Percentiles rank a stretch among this genome's conserved stretches.
phyloP scores from a whole-genome alignment of 2,329 filamentous ascomycete genomes.

The Aureobasidium zeae region DNA sequence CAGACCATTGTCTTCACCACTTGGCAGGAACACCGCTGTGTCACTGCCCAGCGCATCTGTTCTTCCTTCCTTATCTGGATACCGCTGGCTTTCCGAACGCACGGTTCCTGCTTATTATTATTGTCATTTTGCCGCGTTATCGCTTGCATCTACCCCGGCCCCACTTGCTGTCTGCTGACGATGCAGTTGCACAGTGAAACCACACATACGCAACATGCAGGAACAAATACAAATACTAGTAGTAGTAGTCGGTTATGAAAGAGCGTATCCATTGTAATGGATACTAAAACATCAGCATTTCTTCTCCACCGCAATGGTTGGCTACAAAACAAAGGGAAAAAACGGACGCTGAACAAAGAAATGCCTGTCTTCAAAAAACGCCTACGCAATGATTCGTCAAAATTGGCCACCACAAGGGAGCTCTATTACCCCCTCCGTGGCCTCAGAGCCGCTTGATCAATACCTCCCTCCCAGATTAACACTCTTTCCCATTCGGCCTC shows the following conservation, averaged over 20 bases:
- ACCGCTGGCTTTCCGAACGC: constrained; percentile 2
- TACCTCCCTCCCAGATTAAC: background rate
- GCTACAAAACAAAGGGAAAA: background rate
- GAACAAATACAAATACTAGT: no score
- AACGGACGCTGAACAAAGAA: background rate
- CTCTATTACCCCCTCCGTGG: background rate
- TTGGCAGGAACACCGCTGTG: background rate
- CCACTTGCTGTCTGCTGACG: no score
- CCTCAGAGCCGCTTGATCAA: constrained; percentile 7
- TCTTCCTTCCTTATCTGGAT: constrained; percentile 14
- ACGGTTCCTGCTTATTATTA: no score
- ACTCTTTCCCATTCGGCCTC: constrained; percentile 4
- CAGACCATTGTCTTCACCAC: background rate
- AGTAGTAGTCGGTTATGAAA: no score
- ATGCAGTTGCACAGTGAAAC: no score
- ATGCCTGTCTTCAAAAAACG: constrained; percentile 9
- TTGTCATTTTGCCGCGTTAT: background rate
- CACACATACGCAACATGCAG: no score
- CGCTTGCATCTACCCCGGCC: background rate
- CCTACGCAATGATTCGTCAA: constrained; percentile 15
- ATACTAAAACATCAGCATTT: no score
- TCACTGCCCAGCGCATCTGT: constrained; percentile 4
- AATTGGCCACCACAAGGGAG: constrained; percentile 2
- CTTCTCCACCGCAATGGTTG: no score
- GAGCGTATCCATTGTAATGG: no score